Conservation (phyloP, 129 eudicot species). For the Scalesia atractyloides region DNA sequence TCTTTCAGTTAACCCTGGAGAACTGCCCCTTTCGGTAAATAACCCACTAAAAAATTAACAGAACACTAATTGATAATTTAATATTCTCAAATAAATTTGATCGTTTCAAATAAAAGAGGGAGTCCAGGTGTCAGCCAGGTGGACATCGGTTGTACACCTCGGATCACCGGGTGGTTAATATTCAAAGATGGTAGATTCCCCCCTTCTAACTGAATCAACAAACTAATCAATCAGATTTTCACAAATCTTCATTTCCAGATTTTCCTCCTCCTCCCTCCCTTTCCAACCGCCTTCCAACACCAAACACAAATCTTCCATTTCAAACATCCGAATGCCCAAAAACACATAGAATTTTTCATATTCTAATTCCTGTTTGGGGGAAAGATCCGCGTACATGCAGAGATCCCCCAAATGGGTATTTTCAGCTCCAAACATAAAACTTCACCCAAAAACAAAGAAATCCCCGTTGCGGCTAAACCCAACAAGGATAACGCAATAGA, state of each 20-base stretch:
- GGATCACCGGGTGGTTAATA: constrained; percentile 33
- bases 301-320: neutral
- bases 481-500: constrained; percentile 16
- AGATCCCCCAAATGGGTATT: constrained; percentile 33
- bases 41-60: no score
- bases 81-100: no score
- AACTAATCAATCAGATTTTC: neutral
- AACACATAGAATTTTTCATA: constrained; percentile 17
- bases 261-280: constrained; percentile 28
- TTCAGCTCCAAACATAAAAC: constrained; percentile 27
- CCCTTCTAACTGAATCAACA: constrained; percentile 3
- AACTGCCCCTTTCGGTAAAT: no score
- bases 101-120: constrained; percentile 20
- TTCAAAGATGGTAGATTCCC: constrained; percentile 22
- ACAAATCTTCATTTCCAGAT: constrained; percentile 16
- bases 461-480: neutral
- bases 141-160: constrained; percentile 16
- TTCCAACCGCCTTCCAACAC: constrained; percentile 24
- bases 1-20: no score
- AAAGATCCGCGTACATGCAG: constrained; percentile 21
- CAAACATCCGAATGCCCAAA: constrained; percentile 15
- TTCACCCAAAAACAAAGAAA: constrained; percentile 4
- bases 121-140: constrained; percentile 21
- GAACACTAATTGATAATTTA: no score
- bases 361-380: constrained; percentile 40